phyloP scores from a whole-genome alignment of 768 basidiomycete species.

The Xerocomellus chrysenteron region DNA sequence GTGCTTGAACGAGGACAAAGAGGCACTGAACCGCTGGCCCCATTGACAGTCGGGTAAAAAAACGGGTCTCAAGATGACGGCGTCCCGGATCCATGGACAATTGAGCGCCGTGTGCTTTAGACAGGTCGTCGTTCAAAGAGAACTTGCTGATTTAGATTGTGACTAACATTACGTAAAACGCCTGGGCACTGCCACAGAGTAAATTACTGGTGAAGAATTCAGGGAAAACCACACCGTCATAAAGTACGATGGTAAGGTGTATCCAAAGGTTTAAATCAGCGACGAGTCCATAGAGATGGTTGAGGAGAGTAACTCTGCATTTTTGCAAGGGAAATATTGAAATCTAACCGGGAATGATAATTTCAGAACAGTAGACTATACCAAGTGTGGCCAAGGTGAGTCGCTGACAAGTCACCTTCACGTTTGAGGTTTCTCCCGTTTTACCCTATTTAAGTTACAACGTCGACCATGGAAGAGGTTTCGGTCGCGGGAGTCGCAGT shows the following conservation, averaged over 20 bases:
- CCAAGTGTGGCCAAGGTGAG: neutral
- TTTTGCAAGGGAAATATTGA: neutral
- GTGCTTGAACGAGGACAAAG: neutral
- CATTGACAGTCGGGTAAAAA: neutral
- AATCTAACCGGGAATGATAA: neutral
- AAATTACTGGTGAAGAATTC: neutral
- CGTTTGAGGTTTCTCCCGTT: neutral
- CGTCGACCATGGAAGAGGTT: slow-evolving; percentile 1
- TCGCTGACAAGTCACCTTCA: neutral
- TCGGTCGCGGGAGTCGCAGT: neutral
- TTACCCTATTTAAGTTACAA: neutral
- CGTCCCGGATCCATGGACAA: neutral
- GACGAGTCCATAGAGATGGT: neutral
- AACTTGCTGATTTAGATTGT: too few relatives aligned
- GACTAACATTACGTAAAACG: neutral
- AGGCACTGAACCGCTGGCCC: neutral
- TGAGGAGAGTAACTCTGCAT: neutral
- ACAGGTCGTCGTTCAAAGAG: neutral
- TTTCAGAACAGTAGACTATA: neutral
- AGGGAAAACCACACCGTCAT: too few relatives aligned
- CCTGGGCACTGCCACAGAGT: neutral
- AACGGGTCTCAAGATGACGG: neutral
- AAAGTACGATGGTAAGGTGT: neutral
- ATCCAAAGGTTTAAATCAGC: neutral
- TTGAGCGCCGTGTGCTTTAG: neutral